Evolutionary conservation across 305 asterid species (phyloP), one percentile per base, ranked within the genome.

Genomic region (Fraxinus sp.): DNA sequence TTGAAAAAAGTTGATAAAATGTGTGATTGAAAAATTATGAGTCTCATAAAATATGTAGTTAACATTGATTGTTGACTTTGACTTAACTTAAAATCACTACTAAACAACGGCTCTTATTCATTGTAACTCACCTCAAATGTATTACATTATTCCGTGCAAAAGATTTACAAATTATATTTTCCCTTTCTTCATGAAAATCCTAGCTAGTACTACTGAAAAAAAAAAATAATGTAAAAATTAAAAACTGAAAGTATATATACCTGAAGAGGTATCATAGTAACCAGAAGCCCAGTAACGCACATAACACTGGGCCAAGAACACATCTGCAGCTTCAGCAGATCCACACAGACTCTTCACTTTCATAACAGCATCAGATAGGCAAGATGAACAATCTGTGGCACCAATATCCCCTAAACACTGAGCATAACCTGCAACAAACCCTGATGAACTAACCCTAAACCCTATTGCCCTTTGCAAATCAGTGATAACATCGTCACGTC

Each of bases 221-320:
- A 73, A 28, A n/a, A n/a, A n/a, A n/a, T 28, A 9, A 33, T 10
- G 37, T 7, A 59, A 59, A 20, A 59, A 59, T 20, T 1, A 57
- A n/a, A 57, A 55, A n/a, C 26, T 18, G 10, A 57, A 57, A 57
- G 20, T 59, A 35, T 35, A 62, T 20, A 10, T 71, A 88, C 89
- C 84, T 37, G 89, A 82, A 14, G 82, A 72, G 10, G 7, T 11
- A 26, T 85, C 86, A 81, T 84, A 87, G 75, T 86, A 87, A 0
- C 90, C 88, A 33, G 89, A 81, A 14, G 86, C 87, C 92, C 90
- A 89, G 41, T 87, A 89, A 77, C 88, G 84, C 70, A 86, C 88
- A 81, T 89, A 89, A 49, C 92, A 89, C 35, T 89, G 87, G 5
- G 81, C 88, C 57, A 89, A 86, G 79, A 85, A 89, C 71, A 87